Conservation (phyloP, 179 eudicot species). For the Gypsophila paniculata region DNA sequence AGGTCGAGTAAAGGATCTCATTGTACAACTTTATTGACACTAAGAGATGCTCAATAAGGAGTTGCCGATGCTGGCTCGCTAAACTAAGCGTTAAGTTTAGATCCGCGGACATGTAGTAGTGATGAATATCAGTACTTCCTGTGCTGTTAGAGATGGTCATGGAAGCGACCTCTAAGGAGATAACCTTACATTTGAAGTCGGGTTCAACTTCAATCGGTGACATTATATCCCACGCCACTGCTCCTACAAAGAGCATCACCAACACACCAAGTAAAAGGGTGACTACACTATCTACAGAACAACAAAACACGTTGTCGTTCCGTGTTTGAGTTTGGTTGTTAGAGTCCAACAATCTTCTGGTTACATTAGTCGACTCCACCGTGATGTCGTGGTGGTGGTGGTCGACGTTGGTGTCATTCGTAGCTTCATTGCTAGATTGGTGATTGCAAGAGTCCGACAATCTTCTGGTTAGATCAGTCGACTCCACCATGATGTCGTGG, state of each 20-base stretch:
- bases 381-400: background rate
- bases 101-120: background rate
- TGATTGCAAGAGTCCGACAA: background rate
- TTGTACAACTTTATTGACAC: background rate
- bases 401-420: background rate
- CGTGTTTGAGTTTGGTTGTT: too few relatives aligned
- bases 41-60: background rate
- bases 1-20: background rate
- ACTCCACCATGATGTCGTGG: background rate
- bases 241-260: too few relatives aligned
- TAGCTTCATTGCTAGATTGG: background rate
- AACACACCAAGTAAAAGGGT: too few relatives aligned
- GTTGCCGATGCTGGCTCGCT: background rate
- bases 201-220: background rate
- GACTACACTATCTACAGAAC: too few relatives aligned
- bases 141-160: too few relatives aligned
- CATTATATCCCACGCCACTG: background rate
- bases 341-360: background rate
- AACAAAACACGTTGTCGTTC: too few relatives aligned
- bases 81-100: background rate
- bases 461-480: background rate
- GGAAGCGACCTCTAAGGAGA: too few relatives aligned
- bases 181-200: background rate
- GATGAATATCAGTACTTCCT: background rate
- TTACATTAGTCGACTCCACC: background rate